Percentiles rank a stretch among this genome's conserved stretches.
phyloP scores from a whole-genome alignment of 2,329 filamentous ascomycete genomes.

The Purpureocillium takamizusanense region DNA sequence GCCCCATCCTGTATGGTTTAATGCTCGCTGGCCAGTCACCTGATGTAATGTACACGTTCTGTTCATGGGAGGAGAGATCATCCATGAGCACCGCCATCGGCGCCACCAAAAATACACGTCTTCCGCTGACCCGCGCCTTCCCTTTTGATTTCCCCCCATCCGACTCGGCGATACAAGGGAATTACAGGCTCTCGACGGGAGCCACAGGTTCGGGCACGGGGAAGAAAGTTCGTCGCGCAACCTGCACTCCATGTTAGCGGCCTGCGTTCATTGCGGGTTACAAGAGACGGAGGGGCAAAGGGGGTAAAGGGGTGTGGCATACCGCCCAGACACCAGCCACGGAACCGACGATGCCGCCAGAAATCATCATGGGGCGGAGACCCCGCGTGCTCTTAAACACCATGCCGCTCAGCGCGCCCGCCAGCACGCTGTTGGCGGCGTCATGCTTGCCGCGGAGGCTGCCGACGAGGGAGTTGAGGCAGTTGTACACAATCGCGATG shows the following conservation, averaged over 20 bases:
- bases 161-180: constrained; percentile 3
- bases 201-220: constrained; percentile 21
- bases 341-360: constrained; percentile 77
- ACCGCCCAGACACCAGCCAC: constrained; percentile 88
- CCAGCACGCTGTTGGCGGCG: constrained; percentile 75
- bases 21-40: constrained; percentile 32
- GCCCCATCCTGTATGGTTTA: constrained; percentile 31
- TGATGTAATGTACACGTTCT: constrained; percentile 39
- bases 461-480: constrained; percentile 77
- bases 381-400: constrained; percentile 95
- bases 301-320: too few relatives aligned
- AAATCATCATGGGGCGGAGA: constrained; percentile 86
- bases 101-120: constrained; percentile 3
- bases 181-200: constrained; percentile 19
- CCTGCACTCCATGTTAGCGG: constrained; percentile 11
- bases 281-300: not conserved
- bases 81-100: constrained; percentile 11
- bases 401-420: constrained; percentile 82
- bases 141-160: constrained; percentile 7
- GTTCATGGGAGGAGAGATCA: constrained; percentile 44
- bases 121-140: constrained; percentile 4
- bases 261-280: constrained; percentile 3
- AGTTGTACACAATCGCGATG: constrained; percentile 93
- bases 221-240: constrained; percentile 33
- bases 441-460: constrained; percentile 79